Base-by-base conservation (phyloP, 2,329 filamentous ascomycete species). In the Lachnellula hyalina region DNA sequence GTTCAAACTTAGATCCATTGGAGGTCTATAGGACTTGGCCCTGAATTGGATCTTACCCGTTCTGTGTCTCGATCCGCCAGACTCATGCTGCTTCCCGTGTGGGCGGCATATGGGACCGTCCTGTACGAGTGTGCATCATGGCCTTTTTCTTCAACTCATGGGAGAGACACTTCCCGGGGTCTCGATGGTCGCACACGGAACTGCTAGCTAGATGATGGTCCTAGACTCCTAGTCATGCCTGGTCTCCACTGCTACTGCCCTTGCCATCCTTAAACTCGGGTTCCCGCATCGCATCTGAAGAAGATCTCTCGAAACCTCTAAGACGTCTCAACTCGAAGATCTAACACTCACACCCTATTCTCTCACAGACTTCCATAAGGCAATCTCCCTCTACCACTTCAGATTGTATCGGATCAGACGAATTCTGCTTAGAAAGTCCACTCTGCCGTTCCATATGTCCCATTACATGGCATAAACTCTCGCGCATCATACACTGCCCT, bases 281-380 rank as follows among this genome's bases (percentile, higher is more conserved):
- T 56, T 65, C 65, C 62, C 63, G 59, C 63, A 59, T 55, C 9
- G 28, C 28, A 55, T 55, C 12, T 55, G 49, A 55, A 47, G 52
- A 36, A 54, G 53, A 57, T 58, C 41, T 47, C 55, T 58, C 56
- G 47, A 53, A 51, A 54, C 54, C 49, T 45, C 56, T 61, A 58
- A 63, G 58, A 65, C 65, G 65, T 67, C 65, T 67, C 65, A 65
- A 61, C 54, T 62, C 49, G 61, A 57, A 58, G 62, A 65, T 65
- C 63, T 47, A 50, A 59, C 53, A 54, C 34, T 19, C 34, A 28
- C 36, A n/a, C 32, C 14, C 23, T 25, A 45, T 49, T 35, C 45
- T 45, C 55, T 38, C 50, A 52, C 23, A 47, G 34, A 15, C 41
- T 47, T 7, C 40, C 49, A 46, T 36, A 38, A 45, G 15, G 15